phyloP scores from a whole-genome alignment of 2,329 filamentous ascomycete genomes.

The Exophiala lecanii-corni region DNA sequence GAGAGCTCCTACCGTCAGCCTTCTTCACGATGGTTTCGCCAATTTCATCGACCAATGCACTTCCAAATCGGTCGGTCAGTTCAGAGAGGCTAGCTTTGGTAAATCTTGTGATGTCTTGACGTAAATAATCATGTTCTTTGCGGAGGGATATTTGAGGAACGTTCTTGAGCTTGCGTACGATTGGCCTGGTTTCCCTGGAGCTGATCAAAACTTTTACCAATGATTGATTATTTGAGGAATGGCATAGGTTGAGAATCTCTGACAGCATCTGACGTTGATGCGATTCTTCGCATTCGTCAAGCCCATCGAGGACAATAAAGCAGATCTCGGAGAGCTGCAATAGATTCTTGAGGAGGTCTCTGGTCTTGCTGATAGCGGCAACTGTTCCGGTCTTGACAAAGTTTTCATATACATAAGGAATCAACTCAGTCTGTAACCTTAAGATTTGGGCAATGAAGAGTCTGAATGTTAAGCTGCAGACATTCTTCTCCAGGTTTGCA shows the following conservation, averaged over 20 bases:
- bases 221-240: too few species aligned
- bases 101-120: constrained; percentile 13
- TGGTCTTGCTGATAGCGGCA: constrained; percentile 16
- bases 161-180: background rate
- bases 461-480: constrained; percentile 21
- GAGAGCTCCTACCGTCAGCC: constrained; percentile 7
- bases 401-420: constrained; percentile 27
- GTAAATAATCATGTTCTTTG: background rate
- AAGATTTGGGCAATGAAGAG: constrained; percentile 28
- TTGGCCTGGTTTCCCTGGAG: constrained; percentile 17
- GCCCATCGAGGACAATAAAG: constrained; percentile 29
- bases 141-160: constrained; percentile 1
- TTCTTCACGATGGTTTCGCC: constrained; percentile 7
- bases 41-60: constrained; percentile 1
- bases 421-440: constrained; percentile 19
- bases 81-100: constrained; percentile 4
- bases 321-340: constrained; percentile 6
- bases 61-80: constrained; percentile 4
- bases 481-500: constrained; percentile 4
- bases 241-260: constrained; percentile 12
- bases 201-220: constrained; percentile 15
- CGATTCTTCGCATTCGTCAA: constrained; percentile 31
- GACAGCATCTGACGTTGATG: constrained; percentile 22
- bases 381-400: constrained; percentile 19
- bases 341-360: constrained; percentile 18